Percentiles rank a stretch among this genome's conserved stretches.
Conservation (phyloP, 306 rosid genomes). For the Canavalia gladiata region DNA sequence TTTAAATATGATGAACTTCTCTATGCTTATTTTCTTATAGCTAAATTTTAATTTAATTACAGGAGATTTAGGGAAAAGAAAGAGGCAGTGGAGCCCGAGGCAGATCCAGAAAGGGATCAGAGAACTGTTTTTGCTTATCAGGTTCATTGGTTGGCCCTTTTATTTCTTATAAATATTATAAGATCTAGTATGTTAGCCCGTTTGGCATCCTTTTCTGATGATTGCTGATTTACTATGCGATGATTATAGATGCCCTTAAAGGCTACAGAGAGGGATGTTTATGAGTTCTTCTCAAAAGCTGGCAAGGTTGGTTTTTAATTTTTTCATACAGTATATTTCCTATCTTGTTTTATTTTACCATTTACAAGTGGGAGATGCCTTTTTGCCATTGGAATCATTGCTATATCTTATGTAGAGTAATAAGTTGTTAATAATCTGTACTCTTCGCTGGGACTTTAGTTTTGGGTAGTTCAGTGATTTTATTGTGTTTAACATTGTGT, state of each 20-base stretch:
- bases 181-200: background rate
- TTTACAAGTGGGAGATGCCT: constrained; percentile 21
- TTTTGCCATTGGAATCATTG: constrained; percentile 40
- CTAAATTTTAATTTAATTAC: constrained; percentile 46
- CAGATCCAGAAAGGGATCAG: constrained; percentile 99
- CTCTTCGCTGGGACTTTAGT: constrained; percentile 41
- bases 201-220: constrained; percentile 46
- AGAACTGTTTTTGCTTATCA: constrained; percentile 98
- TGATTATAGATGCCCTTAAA: constrained; percentile 91
- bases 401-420: background rate
- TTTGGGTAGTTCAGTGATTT: constrained; percentile 57
- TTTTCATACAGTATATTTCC: background rate
- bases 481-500: constrained; percentile 65
- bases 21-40: constrained; percentile 10
- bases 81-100: constrained; percentile 92
- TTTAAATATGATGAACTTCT: constrained; percentile 14
- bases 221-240: constrained; percentile 35
- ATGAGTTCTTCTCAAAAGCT: constrained; percentile 94
- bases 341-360: constrained; percentile 30
- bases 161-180: background rate
- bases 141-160: constrained; percentile 56
- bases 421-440: constrained; percentile 36
- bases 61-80: constrained; percentile 95
- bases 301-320: constrained; percentile 77
- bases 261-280: constrained; percentile 93